Percentiles rank a stretch among this genome's conserved stretches.
These are phyloP conservation scores for Stylosanthes scabra DNA, from an alignment of 331 rosid genomes.

Conservation along the genomic window DNA sequence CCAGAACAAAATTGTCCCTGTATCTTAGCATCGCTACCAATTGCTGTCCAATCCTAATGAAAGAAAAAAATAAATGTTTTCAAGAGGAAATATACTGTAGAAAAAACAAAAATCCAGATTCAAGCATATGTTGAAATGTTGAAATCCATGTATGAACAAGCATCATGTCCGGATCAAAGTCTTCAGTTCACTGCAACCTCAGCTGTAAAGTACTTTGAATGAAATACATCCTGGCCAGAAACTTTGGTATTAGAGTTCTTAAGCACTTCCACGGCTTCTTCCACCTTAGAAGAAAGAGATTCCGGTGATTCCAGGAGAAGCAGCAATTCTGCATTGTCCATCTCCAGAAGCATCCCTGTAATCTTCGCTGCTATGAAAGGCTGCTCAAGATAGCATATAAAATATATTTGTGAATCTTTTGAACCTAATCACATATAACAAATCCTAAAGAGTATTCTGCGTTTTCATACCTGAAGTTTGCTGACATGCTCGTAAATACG, in stretches of 20 bases:
- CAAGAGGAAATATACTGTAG: slow-evolving; percentile 21
- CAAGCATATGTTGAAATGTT: not conserved
- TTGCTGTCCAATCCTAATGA: slow-evolving; percentile 33
- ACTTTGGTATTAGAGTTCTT: slow-evolving; percentile 66
- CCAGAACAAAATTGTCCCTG: slow-evolving; percentile 30
- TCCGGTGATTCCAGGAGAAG: slow-evolving; percentile 86
- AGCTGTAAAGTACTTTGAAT: slow-evolving; percentile 71
- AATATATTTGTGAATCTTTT: slow-evolving; percentile 5
- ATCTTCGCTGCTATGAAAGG: slow-evolving; percentile 75
- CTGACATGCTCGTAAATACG: slow-evolving; percentile 69
- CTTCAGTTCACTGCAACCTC: slow-evolving; percentile 81
- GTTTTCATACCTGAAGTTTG: slow-evolving; percentile 61
- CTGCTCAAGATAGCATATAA: slow-evolving; percentile 49
- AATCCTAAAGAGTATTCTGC: slow-evolving; percentile 10
- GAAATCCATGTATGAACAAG: slow-evolving; percentile 35
- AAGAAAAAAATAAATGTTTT: slow-evolving; percentile 33
- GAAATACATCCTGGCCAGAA: slow-evolving; percentile 70
- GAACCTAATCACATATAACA: slow-evolving; percentile 2
- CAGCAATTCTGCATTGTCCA: slow-evolving; percentile 87
- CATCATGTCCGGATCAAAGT: slow-evolving; percentile 21
- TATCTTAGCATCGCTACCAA: slow-evolving; percentile 36
- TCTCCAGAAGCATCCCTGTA: slow-evolving; percentile 96
- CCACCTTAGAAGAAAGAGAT: slow-evolving; percentile 76
- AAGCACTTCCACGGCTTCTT: slow-evolving; percentile 86
- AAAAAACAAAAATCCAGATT: slow-evolving; percentile 1